Conservation (phyloP, 2,329 filamentous ascomycete genomes). For the Phialophora expanda region DNA sequence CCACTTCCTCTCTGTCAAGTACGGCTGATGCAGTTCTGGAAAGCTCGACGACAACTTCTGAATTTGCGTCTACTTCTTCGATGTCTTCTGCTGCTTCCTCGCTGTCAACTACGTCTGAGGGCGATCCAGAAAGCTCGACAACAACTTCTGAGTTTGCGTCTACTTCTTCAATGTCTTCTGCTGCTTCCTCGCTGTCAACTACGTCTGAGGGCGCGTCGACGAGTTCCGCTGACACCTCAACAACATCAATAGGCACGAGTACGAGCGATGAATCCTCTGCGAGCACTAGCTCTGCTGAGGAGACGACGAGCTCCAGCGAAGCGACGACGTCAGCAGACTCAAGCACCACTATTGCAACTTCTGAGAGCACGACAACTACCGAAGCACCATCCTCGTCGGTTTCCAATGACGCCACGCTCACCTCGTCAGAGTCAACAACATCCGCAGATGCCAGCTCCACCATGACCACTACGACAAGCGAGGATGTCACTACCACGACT, state of each 20-base stretch:
- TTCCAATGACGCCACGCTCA: neutral
- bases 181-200: conserved; percentile 10
- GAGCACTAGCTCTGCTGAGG: neutral
- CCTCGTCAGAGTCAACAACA: neutral
- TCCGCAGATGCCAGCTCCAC: neutral
- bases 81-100: conserved; percentile 11
- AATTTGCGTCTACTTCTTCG: neutral
- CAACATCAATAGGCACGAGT: conserved; percentile 2
- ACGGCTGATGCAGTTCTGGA: no score
- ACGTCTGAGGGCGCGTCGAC: conserved; percentile 4
- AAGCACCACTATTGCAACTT: neutral
- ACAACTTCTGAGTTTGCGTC: neutral
- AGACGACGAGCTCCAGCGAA: conserved; percentile 8
- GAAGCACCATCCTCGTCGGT: neutral
- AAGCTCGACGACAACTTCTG: no score
- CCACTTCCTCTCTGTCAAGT: no score
- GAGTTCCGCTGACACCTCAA: conserved; percentile 10
- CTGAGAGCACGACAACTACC: neutral
- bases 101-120: conserved; percentile 2
- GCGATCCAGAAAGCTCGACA: conserved; percentile 1
- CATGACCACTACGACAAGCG: neutral
- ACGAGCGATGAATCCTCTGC: neutral
- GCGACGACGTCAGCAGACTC: no score
- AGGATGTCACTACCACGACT: conserved; percentile 1
- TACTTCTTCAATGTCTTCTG: neutral